phyloP scores from a whole-genome alignment of 371 early-diverging fungal genomes.

The Sporodiniella umbellata region DNA sequence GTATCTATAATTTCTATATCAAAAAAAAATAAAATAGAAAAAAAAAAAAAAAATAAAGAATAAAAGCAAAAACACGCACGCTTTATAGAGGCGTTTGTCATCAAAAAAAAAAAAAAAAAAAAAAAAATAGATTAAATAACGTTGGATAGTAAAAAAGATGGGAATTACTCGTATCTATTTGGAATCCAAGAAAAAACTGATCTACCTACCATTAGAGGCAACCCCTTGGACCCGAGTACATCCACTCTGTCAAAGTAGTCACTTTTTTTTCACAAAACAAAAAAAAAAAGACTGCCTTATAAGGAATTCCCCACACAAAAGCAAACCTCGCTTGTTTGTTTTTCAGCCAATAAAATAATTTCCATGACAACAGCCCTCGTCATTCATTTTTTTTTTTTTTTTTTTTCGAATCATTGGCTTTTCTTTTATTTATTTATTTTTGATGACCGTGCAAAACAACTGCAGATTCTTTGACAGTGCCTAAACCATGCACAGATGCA shows the following conservation, averaged over 20 bases:
- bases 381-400: too few species aligned
- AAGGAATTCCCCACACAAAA: conserved; percentile 5
- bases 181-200: conserved; percentile 20
- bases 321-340: too few species aligned
- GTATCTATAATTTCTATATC: neutral
- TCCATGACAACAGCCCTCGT: too few species aligned
- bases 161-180: conserved; percentile 6
- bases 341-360: too few species aligned
- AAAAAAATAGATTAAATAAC: conserved; percentile 2
- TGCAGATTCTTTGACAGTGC: too few species aligned
- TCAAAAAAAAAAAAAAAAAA: too few species aligned
- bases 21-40: too few species aligned
- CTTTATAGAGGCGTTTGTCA: too few species aligned
- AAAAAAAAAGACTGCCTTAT: conserved; percentile 23
- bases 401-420: too few species aligned
- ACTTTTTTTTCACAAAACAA: conserved; percentile 13
- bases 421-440: too few species aligned
- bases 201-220: conserved; percentile 40
- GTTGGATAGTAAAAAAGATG: neutral
- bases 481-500: too few species aligned
- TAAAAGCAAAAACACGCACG: neutral
- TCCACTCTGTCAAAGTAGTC: conserved; percentile 44
- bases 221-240: conserved; percentile 28
- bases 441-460: too few species aligned
- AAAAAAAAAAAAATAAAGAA: conserved; percentile 10